Evolutionary conservation across 1,284 basidiomycete genomes (phyloP), one percentile per base, ranked within the genome.

Genomic region (Coniferiporia sulphurascens): DNA sequence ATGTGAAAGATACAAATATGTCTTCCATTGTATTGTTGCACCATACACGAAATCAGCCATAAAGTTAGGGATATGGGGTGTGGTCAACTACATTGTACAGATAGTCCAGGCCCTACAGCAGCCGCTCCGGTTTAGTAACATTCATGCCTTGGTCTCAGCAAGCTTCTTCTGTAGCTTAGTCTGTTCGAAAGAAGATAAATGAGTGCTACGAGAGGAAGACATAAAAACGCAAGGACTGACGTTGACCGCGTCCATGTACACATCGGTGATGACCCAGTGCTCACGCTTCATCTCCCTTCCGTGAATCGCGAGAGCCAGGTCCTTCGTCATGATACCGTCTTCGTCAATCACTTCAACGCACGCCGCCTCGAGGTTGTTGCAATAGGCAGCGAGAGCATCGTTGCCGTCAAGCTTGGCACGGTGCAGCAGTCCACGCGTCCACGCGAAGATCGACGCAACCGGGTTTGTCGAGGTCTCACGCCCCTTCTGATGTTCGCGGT

Each of bases 371-470:
- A 99, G 83, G 61, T 87, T 85, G 52, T 80, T 70, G 68, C 91
- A 94, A 76, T 97, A 99, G 52, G 74, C 74, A 60, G 78, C 77
- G 48, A 99, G 84, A 49, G 81, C 78, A 38, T 85, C 82, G 72
- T 97, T 98, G 50, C 78, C 76, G 73, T 99, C 96, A 36, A 98
- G 81, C 78, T 94, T 95, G 65, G 95, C 96, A 63, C 96, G 88
- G 79, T 96, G 94, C 43, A 94, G 77, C 38, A 98, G 80, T 1
- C 96, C 96, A 54, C 97, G 87, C 15, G 96, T 99, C 96, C 96
- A 99, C 12, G 96, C 96, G 70, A 96, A 99, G 79, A 99, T 98
- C 60, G 93, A 95, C 46, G 96, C 96, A 65, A 98, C 95, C 41
- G 95, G 95, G 85, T 98, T 98, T 62, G 96, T 99, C 62, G 91